phyloP scores from a whole-genome alignment of 371 early-diverging fungal genomes.

The Gilbertella persicaria region DNA sequence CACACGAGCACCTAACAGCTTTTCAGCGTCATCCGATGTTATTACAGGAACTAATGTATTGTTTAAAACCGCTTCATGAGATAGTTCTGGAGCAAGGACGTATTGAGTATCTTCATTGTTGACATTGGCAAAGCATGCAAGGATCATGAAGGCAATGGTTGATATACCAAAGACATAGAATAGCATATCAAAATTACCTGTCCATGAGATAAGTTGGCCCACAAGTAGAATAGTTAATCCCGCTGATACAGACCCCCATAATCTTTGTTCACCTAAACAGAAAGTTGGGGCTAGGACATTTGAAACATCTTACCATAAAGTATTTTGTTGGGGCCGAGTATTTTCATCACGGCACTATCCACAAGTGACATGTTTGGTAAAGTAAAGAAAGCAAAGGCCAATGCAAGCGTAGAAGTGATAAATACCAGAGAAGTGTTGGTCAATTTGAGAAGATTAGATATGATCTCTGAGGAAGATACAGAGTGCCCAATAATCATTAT shows the following conservation, averaged over 20 bases:
- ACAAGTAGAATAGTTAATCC: constrained; percentile 41
- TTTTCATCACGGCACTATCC: constrained; percentile 53
- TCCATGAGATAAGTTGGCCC: constrained; percentile 33
- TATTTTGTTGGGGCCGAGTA: constrained; percentile 49
- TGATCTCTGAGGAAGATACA: constrained; percentile 17
- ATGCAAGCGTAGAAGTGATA: constrained; percentile 27
- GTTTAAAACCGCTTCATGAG: not conserved
- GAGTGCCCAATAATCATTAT: constrained; percentile 41
- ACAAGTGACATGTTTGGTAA: constrained; percentile 46
- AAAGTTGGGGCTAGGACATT: too few relatives aligned
- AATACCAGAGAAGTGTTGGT: constrained; percentile 22
- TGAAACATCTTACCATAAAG: constrained; percentile 49
- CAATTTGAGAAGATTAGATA: constrained; percentile 5
- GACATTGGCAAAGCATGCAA: constrained; percentile 14
- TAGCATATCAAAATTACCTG: constrained; percentile 29
- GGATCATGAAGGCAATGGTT: constrained; percentile 24
- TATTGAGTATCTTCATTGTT: constrained; percentile 4
- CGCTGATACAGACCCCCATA: constrained; percentile 47
- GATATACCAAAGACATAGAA: constrained; percentile 38
- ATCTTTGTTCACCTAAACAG: constrained; percentile 44
- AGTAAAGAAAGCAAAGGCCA: constrained; percentile 44
- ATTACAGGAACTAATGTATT: not conserved
- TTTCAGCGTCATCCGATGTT: constrained; percentile 7
- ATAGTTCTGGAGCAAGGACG: not conserved
- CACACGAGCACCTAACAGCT: not conserved